Base-by-base conservation (phyloP, 371 early-diverging fungal genomes). In the Apophysomyces sp. region DNA sequence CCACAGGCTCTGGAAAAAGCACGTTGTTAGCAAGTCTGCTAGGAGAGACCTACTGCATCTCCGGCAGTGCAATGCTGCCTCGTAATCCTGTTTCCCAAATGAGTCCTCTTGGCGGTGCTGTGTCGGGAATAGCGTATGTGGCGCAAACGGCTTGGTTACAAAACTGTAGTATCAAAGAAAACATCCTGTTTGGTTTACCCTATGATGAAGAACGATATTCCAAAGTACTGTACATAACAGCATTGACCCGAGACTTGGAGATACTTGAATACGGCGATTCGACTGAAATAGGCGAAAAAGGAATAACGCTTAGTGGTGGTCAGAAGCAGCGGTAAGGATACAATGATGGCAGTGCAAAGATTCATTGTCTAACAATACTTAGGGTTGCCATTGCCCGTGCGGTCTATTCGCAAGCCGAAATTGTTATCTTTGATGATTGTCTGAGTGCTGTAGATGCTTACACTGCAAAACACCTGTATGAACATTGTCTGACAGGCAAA, bases 251-350 rank as follows among this genome's bases (percentile, higher is more conserved):
- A 26, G 97, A 98, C 69, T 72, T 97, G 54, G 88, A 90, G 32
- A 92, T 89, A 27, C 72, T 97, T 27, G 83, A 85, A 15, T 73
- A 85, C 34, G 96, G 95, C 21, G 97, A 97, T 73, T 62, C 80
- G 63, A 96, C 96, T 0, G 92, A 94, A 75, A 86, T 95, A 54
- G 96, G 96, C 39, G 95, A 94, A 72, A 86, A 88, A 57, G 96
- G 95, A 6, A 84, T 94, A 29, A 92, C 91, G 2, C 73, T 95
- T 9, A 92, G 92, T 54, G 97, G 97, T 52, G 96, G 95, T 1
- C 92, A 93, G 71, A 87, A 89, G 69, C 92, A 92, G 74, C 79
- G 93, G 65, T 76, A 65, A 57, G 40, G 21, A 26, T 78, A 72
- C 11, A 57, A 65, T 57, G 66, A 74, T 40, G 52, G 73, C 29